A percentile compares a stretch with the other conserved stretches of the same genome.
These are phyloP conservation scores for Cystobasidiaceae sp. DNA, from an alignment of 1,284 basidiomycete species.

Conservation along the genomic window DNA sequence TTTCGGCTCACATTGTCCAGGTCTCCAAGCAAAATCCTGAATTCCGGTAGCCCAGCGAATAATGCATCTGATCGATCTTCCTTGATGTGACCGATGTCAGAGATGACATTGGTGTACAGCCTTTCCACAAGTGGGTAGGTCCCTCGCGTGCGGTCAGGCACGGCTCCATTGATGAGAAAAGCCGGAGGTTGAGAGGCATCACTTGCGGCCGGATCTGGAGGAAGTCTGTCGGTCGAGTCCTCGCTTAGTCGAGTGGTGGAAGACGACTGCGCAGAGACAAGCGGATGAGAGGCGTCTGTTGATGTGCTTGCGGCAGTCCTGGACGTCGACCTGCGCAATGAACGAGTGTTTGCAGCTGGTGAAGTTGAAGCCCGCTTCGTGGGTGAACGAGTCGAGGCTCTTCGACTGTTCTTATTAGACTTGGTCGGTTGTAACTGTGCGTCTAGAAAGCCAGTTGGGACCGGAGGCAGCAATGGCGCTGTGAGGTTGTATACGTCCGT, in stretches of 20 bases:
- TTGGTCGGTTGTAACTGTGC: background rate
- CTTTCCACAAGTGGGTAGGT: constrained; percentile 1
- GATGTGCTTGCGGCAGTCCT: background rate
- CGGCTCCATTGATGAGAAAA: background rate
- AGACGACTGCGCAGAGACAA: too few species aligned
- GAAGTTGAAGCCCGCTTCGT: constrained; percentile 17
- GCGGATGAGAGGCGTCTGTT: background rate
- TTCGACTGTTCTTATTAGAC: background rate
- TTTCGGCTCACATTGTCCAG: constrained; percentile 2
- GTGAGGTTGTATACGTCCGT: constrained; percentile 7
- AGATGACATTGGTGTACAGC: background rate
- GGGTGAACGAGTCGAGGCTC: background rate
- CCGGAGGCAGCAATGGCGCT: background rate
- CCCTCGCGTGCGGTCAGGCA: background rate
- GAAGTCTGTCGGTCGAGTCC: background rate
- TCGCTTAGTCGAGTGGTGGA: too few species aligned
- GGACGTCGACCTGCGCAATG: constrained; percentile 4
- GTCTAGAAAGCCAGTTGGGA: background rate
- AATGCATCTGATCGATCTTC: constrained; percentile 17
- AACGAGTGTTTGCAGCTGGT: background rate
- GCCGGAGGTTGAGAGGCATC: background rate
- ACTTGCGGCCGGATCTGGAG: background rate
- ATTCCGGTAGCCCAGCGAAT: constrained; percentile 6
- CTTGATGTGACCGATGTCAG: constrained; percentile 5
- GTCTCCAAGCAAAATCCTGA: constrained; percentile 10